Conservation (phyloP, 345 rosid genomes). For the Draba incana region DNA sequence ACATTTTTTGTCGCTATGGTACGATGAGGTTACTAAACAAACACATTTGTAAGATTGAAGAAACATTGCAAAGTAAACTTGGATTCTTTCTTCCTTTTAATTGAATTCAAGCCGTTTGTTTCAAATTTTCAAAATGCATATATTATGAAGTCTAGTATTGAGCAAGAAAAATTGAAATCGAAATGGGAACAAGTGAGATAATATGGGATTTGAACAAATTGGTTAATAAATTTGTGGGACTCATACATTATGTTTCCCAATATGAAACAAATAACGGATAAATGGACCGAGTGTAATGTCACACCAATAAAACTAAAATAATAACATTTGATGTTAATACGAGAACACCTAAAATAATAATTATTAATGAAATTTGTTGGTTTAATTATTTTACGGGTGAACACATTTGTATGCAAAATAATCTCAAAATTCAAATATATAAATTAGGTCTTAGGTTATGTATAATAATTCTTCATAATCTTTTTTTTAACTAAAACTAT, state of each 20-base stretch:
- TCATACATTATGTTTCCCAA: conserved; percentile 11
- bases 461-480: no score
- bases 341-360: no score
- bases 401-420: no score
- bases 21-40: not conserved
- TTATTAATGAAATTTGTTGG: no score
- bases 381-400: no score
- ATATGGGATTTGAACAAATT: not conserved
- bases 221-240: not conserved
- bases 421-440: no score
- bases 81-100: not conserved
- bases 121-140: not conserved
- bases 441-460: no score
- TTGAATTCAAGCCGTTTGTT: not conserved
- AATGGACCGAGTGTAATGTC: not conserved
- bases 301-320: not conserved
- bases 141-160: no score
- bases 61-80: not conserved
- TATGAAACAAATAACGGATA: conserved; percentile 11
- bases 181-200: not conserved
- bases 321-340: not conserved
- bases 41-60: not conserved
- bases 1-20: no score
- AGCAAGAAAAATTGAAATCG: not conserved
- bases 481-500: no score